Conservation (phyloP, 352 stramenopile species). For the Lagenidium giganteum region DNA sequence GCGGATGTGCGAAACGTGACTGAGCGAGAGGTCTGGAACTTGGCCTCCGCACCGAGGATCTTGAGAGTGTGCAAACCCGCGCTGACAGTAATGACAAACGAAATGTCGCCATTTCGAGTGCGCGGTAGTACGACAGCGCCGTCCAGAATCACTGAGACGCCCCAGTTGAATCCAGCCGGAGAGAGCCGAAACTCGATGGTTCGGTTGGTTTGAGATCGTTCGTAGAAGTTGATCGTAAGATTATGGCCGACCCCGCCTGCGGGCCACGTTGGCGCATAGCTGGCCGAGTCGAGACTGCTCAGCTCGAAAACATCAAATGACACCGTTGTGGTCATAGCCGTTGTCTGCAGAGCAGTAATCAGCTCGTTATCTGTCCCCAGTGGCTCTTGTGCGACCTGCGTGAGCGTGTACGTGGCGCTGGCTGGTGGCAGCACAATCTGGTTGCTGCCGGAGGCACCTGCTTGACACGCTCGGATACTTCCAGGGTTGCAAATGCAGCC, state of each 20-base stretch:
- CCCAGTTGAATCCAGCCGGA: conserved; percentile 44
- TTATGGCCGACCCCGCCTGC: conserved; percentile 37
- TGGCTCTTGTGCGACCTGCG: conserved; percentile 18
- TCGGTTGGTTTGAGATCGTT: conserved; percentile 18
- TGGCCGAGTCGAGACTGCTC: conserved; percentile 24
- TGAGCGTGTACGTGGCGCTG: conserved; percentile 27
- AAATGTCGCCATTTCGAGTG: conserved; percentile 20
- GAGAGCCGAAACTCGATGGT: conserved; percentile 48
- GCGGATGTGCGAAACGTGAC: conserved; percentile 36
- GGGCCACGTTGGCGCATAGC: conserved; percentile 18
- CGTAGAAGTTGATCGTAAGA: conserved; percentile 48
- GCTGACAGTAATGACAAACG: conserved; percentile 34
- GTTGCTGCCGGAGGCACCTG: conserved; percentile 10
- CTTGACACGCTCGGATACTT: conserved; percentile 40
- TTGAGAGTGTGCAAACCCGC: conserved; percentile 29
- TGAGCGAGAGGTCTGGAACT: conserved; percentile 26
- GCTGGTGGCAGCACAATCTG: conserved; percentile 26
- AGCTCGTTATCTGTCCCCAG: no score
- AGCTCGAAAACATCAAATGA: conserved; percentile 40
- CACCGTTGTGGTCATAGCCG: conserved; percentile 5
- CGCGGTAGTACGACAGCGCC: conserved; percentile 18
- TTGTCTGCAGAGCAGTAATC: no score
- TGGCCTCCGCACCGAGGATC: conserved; percentile 39
- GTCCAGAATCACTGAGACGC: conserved; percentile 27
- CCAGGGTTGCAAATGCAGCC: conserved; percentile 45